Percentiles rank a stretch among this genome's conserved stretches.
phyloP scores from a whole-genome alignment of 768 basidiomycete species.

The Scleroderma bovista region DNA sequence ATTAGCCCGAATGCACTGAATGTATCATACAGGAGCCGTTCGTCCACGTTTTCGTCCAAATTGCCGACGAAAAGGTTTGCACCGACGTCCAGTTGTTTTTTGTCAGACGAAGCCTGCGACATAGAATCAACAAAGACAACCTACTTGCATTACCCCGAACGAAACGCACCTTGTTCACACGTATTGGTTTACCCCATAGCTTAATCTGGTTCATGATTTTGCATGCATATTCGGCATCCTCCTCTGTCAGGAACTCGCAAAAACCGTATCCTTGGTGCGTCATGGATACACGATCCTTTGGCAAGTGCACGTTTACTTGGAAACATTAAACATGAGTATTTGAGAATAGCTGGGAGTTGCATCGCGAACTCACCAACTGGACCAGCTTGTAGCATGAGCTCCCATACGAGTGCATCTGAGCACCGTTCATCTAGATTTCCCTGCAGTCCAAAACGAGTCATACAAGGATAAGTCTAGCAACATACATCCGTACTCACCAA shows the following conservation, averaged over 20 bases:
- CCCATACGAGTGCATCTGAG: conserved; percentile 93
- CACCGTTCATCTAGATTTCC: conserved; percentile 97
- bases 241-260: conserved; percentile 98
- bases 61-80: conserved; percentile 97
- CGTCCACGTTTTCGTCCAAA: conserved; percentile 93
- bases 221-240: conserved; percentile 99
- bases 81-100: conserved; percentile 96
- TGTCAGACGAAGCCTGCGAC: conserved; percentile 88
- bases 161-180: conserved; percentile 91
- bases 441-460: conserved; percentile 38
- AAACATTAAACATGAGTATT: background rate
- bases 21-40: conserved; percentile 87
- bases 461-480: background rate
- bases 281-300: conserved; percentile 98
- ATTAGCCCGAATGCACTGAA: conserved; percentile 93
- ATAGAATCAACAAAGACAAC: conserved; percentile 2
- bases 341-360: background rate
- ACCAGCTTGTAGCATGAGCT: conserved; percentile 98
- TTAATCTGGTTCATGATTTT: conserved; percentile 99
- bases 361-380: conserved; percentile 73
- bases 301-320: conserved; percentile 92
- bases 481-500: conserved; percentile 39
- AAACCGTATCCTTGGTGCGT: conserved; percentile 99
- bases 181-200: conserved; percentile 95
- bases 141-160: background rate